Evolutionary conservation across 2,329 filamentous ascomycete genomes (phyloP).

Genomic region (Fusarium napiforme): DNA sequence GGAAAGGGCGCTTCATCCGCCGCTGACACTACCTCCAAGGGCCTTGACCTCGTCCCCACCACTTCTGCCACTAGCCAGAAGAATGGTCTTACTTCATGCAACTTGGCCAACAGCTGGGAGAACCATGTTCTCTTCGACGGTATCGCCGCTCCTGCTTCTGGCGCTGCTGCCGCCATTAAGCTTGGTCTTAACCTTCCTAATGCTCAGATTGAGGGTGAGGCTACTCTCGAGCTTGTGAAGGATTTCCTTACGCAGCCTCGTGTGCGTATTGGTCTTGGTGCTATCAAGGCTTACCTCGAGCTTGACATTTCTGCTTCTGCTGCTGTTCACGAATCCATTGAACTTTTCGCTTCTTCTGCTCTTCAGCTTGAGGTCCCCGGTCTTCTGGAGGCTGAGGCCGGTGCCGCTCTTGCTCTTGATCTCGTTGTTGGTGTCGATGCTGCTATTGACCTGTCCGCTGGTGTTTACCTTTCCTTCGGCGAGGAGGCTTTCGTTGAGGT

Average conservation of each 20-base stretch:
- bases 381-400: slow-evolving; percentile 51
- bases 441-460: slow-evolving; percentile 60
- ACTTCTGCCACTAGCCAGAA: not conserved
- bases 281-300: slow-evolving; percentile 63
- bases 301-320: slow-evolving; percentile 58
- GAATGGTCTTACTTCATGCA: slow-evolving; percentile 1
- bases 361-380: slow-evolving; percentile 54
- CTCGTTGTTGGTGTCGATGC: slow-evolving; percentile 62
- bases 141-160: slow-evolving; percentile 32
- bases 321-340: slow-evolving; percentile 61
- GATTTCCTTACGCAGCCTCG: slow-evolving; percentile 54
- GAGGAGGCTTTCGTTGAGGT: slow-evolving; percentile 56
- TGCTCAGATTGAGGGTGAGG: slow-evolving; percentile 60
- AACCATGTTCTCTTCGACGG: slow-evolving; percentile 31
- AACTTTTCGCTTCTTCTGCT: slow-evolving; percentile 57
- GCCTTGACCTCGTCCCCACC: not conserved
- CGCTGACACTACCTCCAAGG: not conserved
- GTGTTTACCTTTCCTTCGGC: slow-evolving; percentile 59
- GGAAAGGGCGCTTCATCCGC: not conserved
- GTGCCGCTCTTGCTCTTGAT: slow-evolving; percentile 62
- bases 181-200: slow-evolving; percentile 41
- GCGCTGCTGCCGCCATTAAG: slow-evolving; percentile 28
- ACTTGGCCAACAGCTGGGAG: slow-evolving; percentile 28
- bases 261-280: slow-evolving; percentile 59
- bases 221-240: slow-evolving; percentile 56